A percentile compares a stretch with the other conserved stretches of the same genome.
These are phyloP conservation scores for Vigna radiata DNA, from an alignment of 306 rosid species.

Conservation along the genomic window DNA sequence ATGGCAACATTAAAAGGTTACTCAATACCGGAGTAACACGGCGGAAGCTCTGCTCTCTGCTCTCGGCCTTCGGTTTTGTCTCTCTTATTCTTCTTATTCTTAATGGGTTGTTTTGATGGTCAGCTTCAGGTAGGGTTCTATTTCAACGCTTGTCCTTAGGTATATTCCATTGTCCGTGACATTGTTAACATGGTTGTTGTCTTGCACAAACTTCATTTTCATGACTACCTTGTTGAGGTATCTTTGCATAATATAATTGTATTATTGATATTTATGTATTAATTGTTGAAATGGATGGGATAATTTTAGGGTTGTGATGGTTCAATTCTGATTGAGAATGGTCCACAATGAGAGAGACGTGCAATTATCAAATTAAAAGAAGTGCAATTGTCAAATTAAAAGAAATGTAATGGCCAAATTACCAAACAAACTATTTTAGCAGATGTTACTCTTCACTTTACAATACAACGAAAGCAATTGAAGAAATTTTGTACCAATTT, in stretches of 20 bases:
- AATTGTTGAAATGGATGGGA: neutral
- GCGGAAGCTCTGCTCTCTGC: too few species aligned
- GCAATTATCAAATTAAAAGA: constrained; percentile 52
- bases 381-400: too few species aligned
- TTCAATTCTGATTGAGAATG: constrained; percentile 76
- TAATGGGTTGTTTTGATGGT: constrained; percentile 43
- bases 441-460: neutral
- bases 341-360: constrained; percentile 49
- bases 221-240: constrained; percentile 86
- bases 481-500: neutral
- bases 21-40: too few species aligned
- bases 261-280: too few species aligned
- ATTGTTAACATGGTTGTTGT: constrained; percentile 62
- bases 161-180: constrained; percentile 55
- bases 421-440: constrained; percentile 24
- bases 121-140: constrained; percentile 70
- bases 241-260: too few species aligned
- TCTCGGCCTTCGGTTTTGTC: neutral
- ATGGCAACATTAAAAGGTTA: too few species aligned
- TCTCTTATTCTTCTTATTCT: constrained; percentile 41
- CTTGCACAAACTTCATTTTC: constrained; percentile 87
- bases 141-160: constrained; percentile 67
- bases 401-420: constrained; percentile 20
- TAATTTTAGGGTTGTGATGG: constrained; percentile 91
- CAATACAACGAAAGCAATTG: neutral